phyloP scores from a whole-genome alignment of 805 yeast species.

The Myxozyma mucilagina region DNA sequence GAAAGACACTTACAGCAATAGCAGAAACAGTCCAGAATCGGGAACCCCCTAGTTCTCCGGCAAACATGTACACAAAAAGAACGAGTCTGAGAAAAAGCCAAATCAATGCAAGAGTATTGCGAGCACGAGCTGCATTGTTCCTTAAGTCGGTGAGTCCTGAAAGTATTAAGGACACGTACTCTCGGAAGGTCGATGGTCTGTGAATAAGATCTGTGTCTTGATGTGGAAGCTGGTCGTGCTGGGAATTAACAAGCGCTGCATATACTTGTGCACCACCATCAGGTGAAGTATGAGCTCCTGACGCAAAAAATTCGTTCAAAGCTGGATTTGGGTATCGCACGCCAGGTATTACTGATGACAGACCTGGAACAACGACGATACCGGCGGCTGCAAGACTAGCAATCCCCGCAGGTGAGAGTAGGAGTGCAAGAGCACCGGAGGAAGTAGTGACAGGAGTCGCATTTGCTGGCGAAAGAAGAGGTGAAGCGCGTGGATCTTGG shows the following conservation, averaged over 20 bases:
- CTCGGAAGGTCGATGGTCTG: not conserved
- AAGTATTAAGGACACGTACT: constrained; percentile 1
- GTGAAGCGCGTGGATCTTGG: constrained; percentile 26
- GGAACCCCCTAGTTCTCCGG: constrained; percentile 20
- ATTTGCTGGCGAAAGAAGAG: constrained; percentile 15
- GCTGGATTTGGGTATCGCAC: constrained; percentile 7
- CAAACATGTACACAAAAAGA: constrained; percentile 22
- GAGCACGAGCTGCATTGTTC: constrained; percentile 10
- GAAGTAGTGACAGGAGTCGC: constrained; percentile 22
- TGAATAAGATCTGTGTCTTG: not conserved
- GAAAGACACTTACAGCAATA: constrained; percentile 18
- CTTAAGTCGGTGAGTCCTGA: constrained; percentile 6
- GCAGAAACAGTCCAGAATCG: constrained; percentile 21
- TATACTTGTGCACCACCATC: constrained; percentile 18
- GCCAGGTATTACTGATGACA: constrained; percentile 11
- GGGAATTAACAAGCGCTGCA: constrained; percentile 13
- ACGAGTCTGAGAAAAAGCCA: constrained; percentile 27
- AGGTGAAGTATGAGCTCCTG: constrained; percentile 8
- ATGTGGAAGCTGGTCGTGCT: not conserved
- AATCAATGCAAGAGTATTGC: constrained; percentile 15
- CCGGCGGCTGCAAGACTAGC: constrained; percentile 24
- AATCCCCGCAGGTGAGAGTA: constrained; percentile 26
- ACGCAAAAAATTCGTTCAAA: constrained; percentile 9
- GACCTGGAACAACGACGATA: constrained; percentile 7
- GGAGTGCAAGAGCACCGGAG: constrained; percentile 28